phyloP scores from a whole-genome alignment of 176 grass and related monocot genomes.

The Eleusine coracana region DNA sequence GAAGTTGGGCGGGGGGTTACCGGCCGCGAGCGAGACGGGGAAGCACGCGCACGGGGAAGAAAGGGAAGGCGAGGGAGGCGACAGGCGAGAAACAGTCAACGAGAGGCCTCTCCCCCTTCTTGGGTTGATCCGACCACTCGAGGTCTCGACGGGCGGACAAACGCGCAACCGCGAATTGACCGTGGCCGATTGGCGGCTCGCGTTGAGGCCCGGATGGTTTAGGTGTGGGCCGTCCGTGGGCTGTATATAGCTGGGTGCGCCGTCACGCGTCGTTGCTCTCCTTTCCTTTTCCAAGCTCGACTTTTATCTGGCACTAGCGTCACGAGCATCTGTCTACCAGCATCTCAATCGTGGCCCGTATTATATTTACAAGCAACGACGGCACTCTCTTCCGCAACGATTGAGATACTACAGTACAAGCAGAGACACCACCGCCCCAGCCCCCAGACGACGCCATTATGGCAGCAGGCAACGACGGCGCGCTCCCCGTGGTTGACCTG shows the following conservation, averaged over 20 bases:
- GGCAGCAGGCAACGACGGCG: not conserved
- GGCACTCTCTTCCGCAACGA: not conserved
- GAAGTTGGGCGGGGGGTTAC: not conserved
- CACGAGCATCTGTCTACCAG: not conserved
- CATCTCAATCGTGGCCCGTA: not conserved
- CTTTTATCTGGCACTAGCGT: not conserved
- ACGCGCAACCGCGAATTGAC: constrained; percentile 2
- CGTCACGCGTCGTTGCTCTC: not conserved
- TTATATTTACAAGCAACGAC: not conserved
- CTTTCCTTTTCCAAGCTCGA: not conserved
- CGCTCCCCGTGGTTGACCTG: constrained; percentile 43
- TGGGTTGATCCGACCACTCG: constrained; percentile 14
- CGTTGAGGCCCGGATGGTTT: not conserved
- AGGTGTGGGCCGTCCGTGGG: not conserved
- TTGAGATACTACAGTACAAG: not conserved
- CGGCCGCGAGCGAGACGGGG: not conserved
- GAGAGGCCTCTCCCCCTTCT: not conserved
- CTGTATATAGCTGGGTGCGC: no score
- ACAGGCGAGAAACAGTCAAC: constrained; percentile 41
- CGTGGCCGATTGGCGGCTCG: not conserved
- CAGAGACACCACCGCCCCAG: not conserved
- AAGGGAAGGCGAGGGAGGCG: constrained; percentile 13
- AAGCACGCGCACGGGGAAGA: no score
- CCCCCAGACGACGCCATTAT: not conserved
- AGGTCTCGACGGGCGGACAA: not conserved